Evolutionary conservation across 139 green algal genomes (phyloP).

Genomic region (Picochlorum sp.): DNA sequence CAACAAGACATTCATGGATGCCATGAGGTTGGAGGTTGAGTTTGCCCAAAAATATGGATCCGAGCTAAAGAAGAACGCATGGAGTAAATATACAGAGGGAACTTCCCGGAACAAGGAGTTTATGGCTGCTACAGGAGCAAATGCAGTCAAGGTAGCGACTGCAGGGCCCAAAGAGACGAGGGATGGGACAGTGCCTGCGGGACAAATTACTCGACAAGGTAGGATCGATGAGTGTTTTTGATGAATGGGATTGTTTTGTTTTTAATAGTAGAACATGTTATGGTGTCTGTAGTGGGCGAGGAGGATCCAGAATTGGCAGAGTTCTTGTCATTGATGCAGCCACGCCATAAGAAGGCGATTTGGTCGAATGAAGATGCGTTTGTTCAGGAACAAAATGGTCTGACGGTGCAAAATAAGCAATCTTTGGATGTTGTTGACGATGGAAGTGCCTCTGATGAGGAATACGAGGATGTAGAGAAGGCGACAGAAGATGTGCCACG

Average conservation of each 20-base stretch:
- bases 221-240: neutral
- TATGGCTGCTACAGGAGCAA: slow-evolving; percentile 19
- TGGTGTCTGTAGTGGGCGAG: slow-evolving; percentile 1
- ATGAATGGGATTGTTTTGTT: neutral
- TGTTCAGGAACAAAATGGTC: neutral
- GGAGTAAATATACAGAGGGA: slow-evolving; percentile 77
- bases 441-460: slow-evolving; percentile 17
- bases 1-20: slow-evolving; percentile 84
- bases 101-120: slow-evolving; percentile 31
- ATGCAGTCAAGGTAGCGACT: neutral
- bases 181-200: neutral
- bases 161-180: slow-evolving; percentile 11
- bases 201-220: neutral
- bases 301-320: slow-evolving; percentile 76
- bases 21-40: slow-evolving; percentile 64
- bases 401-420: neutral
- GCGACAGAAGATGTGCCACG: neutral
- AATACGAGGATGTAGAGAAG: slow-evolving; percentile 29
- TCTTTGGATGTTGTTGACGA: slow-evolving; percentile 7
- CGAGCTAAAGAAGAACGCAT: slow-evolving; percentile 50
- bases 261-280: neutral
- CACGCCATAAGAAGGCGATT: slow-evolving; percentile 55
- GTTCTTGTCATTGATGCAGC: slow-evolving; percentile 88
- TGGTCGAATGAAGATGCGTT: slow-evolving; percentile 81
- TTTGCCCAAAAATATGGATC: slow-evolving; percentile 57